phyloP scores from a whole-genome alignment of 208 protist genomes.

The Naegleria fowleri region DNA sequence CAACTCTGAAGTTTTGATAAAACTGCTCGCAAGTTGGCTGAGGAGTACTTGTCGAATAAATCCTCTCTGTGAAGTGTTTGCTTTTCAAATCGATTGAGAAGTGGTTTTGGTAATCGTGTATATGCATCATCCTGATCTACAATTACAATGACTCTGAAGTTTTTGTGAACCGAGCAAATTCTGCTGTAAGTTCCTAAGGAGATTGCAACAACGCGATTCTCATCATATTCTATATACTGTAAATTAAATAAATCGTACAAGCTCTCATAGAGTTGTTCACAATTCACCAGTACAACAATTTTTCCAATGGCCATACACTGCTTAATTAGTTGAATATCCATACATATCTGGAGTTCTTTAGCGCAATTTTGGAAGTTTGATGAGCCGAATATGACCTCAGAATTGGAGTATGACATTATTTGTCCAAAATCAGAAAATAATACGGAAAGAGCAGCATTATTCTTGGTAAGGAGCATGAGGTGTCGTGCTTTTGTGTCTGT shows the following conservation, averaged over 20 bases:
- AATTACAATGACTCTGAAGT: constrained; percentile 38
- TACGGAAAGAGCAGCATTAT: constrained; percentile 32
- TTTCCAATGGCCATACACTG: constrained; percentile 46
- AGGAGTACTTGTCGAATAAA: not conserved
- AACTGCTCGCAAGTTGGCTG: not conserved
- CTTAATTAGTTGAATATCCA: constrained; percentile 41
- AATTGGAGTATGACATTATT: not conserved
- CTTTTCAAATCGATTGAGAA: constrained; percentile 33
- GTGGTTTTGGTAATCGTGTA: constrained; percentile 3
- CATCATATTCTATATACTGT: constrained; percentile 39
- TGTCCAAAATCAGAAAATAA: constrained; percentile 31
- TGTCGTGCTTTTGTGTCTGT: constrained; percentile 34
- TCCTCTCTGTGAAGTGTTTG: constrained; percentile 7
- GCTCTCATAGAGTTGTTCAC: constrained; percentile 55
- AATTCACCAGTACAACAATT: constrained; percentile 45
- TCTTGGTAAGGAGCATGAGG: constrained; percentile 40
- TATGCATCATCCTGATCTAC: constrained; percentile 35
- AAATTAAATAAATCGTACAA: constrained; percentile 69
- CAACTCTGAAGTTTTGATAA: not conserved
- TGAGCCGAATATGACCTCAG: constrained; percentile 36
- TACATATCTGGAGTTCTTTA: constrained; percentile 23
- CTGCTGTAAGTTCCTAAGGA: constrained; percentile 26
- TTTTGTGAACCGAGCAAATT: constrained; percentile 29
- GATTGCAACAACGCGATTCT: constrained; percentile 24
- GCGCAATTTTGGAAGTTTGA: constrained; percentile 28